Base-by-base conservation (phyloP, 148 eudicot genomes). In the Rhododendron williamsianum region DNA sequence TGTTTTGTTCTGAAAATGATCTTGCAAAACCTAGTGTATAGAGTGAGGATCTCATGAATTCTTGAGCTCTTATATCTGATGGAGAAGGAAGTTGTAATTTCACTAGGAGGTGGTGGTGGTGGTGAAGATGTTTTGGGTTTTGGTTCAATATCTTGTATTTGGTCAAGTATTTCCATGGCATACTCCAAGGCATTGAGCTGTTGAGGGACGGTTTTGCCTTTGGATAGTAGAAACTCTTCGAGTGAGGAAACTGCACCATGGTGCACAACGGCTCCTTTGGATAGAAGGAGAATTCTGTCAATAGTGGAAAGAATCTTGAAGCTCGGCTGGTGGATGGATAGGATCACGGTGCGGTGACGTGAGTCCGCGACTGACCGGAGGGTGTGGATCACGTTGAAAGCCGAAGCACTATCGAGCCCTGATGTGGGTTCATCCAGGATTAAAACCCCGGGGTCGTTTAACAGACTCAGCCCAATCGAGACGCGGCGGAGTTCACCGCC, bases 381-480 rank as follows among this genome's bases (percentile, higher is more conserved):
- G 41, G 93, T 95, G 78, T 92, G 93, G 91, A 95, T 91, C 11
- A 94, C 92, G 4, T 89, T 93, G 82, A 88, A 92, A 1, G 99
- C 99, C 0, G 98, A 95, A 18, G 87, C 86, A 30, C 94, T 92
- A 13, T 96, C 99, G 4, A 96, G 93, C 21, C 99, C 99, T 4
- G 99, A 95, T 0, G 98, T 96, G 46, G 99, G 99, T 49, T 96
- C 99, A 45, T 96, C 99, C 0, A 96, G 95, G 23, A 95, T 89
- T 1, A 96, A 84, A 10, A 96, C 91, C 0, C 93, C 90, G 0
- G 99, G 99, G 84, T 96, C 96, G 85, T 95, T 94, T 15, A 96
- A 78, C 45, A 96, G 88, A 85, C 98, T 91, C 0, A 96, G 88
- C 27, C 99, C 99, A 16, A 96, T 95, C 0, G 98, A 96, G 16